These are phyloP conservation scores for Maudiozyma barnettii DNA, from an alignment of 805 yeast species.

Conservation along the genomic window DNA sequence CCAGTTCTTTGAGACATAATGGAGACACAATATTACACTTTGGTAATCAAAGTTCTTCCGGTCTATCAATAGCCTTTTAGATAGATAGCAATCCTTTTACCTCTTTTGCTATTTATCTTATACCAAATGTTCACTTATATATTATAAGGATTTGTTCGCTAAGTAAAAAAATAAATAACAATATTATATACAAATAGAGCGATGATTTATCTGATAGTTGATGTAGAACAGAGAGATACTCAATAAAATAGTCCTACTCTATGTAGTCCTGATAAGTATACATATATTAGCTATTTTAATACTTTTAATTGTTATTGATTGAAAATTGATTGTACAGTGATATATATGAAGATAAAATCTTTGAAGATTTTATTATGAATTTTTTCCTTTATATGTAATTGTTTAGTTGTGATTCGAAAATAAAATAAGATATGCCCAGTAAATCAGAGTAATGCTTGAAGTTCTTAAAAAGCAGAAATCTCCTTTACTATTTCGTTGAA, in stretches of 20 bases:
- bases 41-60: not conserved
- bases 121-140: no score
- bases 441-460: not conserved
- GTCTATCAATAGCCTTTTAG: not conserved
- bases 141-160: no score
- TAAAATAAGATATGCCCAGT: not conserved
- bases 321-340: not conserved
- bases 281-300: not conserved
- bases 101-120: no score
- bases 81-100: no score
- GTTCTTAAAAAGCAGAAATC: constrained; percentile 35
- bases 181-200: no score
- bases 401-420: not conserved
- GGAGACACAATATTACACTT: not conserved
- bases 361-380: not conserved
- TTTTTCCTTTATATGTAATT: not conserved
- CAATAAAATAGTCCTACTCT: no score
- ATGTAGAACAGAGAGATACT: no score
- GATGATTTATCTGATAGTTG: no score
- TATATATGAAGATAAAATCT: not conserved
- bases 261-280: not conserved
- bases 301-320: not conserved
- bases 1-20: not conserved
- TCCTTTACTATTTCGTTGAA: constrained; percentile 94
- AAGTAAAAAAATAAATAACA: no score